A percentile compares a stretch with the other conserved stretches of the same genome.
Conservation (phyloP, 345 rosid species). For the Geranium rotundifolium region DNA sequence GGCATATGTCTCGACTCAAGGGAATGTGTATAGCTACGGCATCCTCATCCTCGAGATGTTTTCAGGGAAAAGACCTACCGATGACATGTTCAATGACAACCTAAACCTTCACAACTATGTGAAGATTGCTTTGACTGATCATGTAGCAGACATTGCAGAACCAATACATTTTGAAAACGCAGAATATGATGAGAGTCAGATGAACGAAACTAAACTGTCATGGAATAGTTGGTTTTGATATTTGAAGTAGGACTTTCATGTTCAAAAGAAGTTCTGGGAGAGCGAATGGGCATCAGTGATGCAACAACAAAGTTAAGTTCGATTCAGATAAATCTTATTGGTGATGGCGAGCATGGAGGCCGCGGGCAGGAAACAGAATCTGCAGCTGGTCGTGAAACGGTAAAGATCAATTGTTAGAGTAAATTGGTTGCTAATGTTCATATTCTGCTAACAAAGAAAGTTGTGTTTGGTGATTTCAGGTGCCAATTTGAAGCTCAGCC, state of each 20-base stretch:
- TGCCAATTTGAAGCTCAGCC: too few relatives aligned
- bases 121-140: constrained; percentile 12
- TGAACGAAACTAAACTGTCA: neutral
- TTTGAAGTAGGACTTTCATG: constrained; percentile 12
- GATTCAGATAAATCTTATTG: neutral
- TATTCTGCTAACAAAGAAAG: too few relatives aligned
- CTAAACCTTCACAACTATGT: constrained; percentile 20
- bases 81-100: constrained; percentile 18
- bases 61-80: constrained; percentile 20
- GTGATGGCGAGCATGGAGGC: too few relatives aligned
- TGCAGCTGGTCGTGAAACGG: too few relatives aligned
- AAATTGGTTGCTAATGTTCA: too few relatives aligned
- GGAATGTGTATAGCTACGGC: constrained; percentile 28
- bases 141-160: constrained; percentile 7
- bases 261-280: constrained; percentile 12
- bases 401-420: too few relatives aligned
- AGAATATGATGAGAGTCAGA: neutral
- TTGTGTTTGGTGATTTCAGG: too few relatives aligned
- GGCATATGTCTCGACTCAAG: constrained; percentile 22
- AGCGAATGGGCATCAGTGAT: constrained; percentile 10
- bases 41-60: constrained; percentile 25
- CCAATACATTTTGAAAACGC: constrained; percentile 11
- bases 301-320: constrained; percentile 3
- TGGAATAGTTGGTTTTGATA: constrained; percentile 7
- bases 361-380: too few relatives aligned